Evolutionary conservation across 2,329 filamentous ascomycete genomes (phyloP), one percentile per base, ranked within the genome.

Genomic region (Fusarium hainanense): DNA sequence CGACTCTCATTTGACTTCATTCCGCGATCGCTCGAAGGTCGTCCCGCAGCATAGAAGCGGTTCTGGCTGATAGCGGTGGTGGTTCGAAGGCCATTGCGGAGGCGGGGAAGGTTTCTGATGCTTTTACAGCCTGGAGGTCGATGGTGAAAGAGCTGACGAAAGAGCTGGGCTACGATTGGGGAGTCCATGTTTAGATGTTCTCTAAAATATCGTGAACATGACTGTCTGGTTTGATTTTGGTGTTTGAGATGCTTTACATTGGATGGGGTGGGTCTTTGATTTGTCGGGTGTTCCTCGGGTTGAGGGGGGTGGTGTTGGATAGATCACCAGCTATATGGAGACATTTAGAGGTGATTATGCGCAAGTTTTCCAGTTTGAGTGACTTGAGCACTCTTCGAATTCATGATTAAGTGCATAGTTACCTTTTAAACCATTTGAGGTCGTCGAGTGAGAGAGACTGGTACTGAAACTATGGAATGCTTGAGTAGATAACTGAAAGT

Each of bases 91-190:
- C 68, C 72, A 73, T 74, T 72, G 70, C 73, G 70, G 14, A 75
- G 60, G 37, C 59, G 55, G 13, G 69, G 63, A 8, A 77, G 57
- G 37, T 73, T 72, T 28, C 75, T 74, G 27, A 70, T 70, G 27
- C 74, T 73, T 58, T 76, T 79, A 16, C 80, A 81, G 37, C 78
- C 79, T 18, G 74, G 73, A 4, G 79, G 76, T 9, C 79, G 76
- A 76, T 94, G 92, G 46, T 89, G 89, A 75, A 97, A 97, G 43
- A 98, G 88, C 83, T 93, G 92, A 75, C 92, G 89, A 76, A 98
- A 95, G 77, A 97, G 86, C 77, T 91, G 91, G 50, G 88, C 88
- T 71, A 94, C 86, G 67, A 93, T 84, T 63, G 91, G 91, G 20
- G 93, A 94, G 82, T 97, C 94, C 94, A 97, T 97, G 72, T 71